Evolutionary conservation across 352 stramenopile species (phyloP), one percentile per base, ranked within the genome.

Genomic region (Phytophthora pini): DNA sequence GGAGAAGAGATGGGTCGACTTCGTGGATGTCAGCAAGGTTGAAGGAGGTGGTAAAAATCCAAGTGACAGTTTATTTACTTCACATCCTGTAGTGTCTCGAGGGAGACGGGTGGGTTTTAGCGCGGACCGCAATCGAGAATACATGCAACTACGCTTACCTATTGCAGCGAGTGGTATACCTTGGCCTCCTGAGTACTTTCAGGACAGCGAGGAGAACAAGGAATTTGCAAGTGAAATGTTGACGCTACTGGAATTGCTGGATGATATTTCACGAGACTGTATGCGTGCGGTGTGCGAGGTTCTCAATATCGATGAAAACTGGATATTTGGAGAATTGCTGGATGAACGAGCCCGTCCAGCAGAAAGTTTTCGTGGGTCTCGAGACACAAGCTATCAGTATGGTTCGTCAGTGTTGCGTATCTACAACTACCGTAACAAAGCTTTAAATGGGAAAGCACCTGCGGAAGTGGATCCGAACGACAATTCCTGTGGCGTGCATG

Each of bases 361-460:
- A 8, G 17, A 61, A 20, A 61, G 46, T n/a, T 57, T 70, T 43
- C 47, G 62, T 9, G 61, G 76, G 7, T 54, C 75, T 43, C 55
- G 56, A 47, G 72, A 94, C 56, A 65, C n/a, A n/a, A 76, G 70
- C 13, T 86, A 89, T 43, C 85, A 90, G 45, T 95, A 93, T 50
- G 87, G 87, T 7, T 80, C 87, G 5, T 95, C 87, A 1, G 84
- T 95, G 10, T 53, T 95, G n/a, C 84, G 85, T 7, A 73, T 95
- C 34, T 94, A 94, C 78, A 94, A 92, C 57, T 95, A 94, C 57
- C 78, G 78, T 17, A 93, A 95, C 71, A 93, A 95, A 59, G 61
- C 40, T 22, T 34, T 22, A n/a, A 72, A 59, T 20, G 51, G 52
- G 1, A 34, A 57, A 10, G 13, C 4, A 10, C 27, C 46, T n/a